Evolutionary conservation across 2,329 filamentous ascomycete genomes (phyloP), one percentile per base, ranked within the genome.

Genomic region (Chaetomiaceae sp.): DNA sequence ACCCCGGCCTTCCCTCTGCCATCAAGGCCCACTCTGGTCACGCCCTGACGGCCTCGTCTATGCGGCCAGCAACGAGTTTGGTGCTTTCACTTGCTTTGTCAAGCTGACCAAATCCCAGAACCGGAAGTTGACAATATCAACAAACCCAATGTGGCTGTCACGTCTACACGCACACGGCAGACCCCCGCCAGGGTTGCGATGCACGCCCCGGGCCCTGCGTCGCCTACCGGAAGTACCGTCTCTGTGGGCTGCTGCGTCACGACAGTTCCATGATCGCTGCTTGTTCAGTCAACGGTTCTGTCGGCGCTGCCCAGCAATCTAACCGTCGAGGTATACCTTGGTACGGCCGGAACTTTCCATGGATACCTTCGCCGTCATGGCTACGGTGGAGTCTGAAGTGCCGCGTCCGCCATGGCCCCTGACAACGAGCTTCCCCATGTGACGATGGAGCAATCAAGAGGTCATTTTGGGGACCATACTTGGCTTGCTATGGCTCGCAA

Each of bases 1-100:
- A 56, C 39, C 43, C 39, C 31, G 22, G 25, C 25, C 48, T 20
- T 33, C 44, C 48, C 36, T 59, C 53, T 49, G 39, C 52, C 48
- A 40, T 44, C 31, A 29, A 20, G 52, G 27, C 34, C 61, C 59
- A 56, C 58, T 53, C 51, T 42, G 48, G 53, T 31, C 43, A 36
- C 50, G 15, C 44, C 44, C 54, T 51, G 27, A 33, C 34, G 46
- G 48, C 31, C 40, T 46, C 39, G 55, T 58, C 48, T 58, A 51
- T 34, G 51, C 27, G 48, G 50, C 25, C 50, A 34, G 37, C 47
- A n/a, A 43, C 29, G 40, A 43, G 31, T 9, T 36, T 57, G 34
- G 48, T 9, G 27, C n/a, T n/a, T n/a, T n/a, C n/a, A n/a, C n/a
- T n/a, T 60, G 61, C 59, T 64, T 64, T 62, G 63, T 64, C 59